Base-by-base conservation (phyloP, 1,284 basidiomycete genomes). In the Polyporus tsugae region DNA sequence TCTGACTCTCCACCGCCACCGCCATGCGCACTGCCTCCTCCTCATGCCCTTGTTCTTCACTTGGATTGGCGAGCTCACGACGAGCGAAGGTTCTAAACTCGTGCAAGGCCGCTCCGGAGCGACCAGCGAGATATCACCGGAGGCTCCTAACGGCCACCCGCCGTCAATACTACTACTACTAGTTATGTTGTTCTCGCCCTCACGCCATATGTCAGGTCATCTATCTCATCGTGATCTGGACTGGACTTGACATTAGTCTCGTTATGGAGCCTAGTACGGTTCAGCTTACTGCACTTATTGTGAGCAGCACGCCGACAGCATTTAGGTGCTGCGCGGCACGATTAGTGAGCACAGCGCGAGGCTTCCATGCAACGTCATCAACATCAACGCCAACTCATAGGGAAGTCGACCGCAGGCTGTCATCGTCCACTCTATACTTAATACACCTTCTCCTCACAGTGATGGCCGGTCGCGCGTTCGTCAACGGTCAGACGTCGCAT, bases 61-160 rank as follows among this genome's bases (percentile, higher is more conserved):
- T 58, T 6, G n/a, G 55, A 38, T 35, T 7, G 36, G 36, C 55
- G 35, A 11, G 33, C 33, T n/a, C 35, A 33, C 29, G 55, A 33
- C 35, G 55, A 58, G 55, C 55, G 55, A 36, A 58, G 36, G 55
- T 38, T 58, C n/a, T 19, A 38, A 58, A 58, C 55, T 33, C 19
- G 10, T 19, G 17, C 35, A 58, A 22, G 55, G 55, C 29, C 29
- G 19, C 55, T 84, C 68, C 80, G 85, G 6, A 74, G 82, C 1
- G 82, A 82, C 72, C 84, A 82, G 80, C 83, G 82, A 33, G n/a
- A 78, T 46, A 59, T 41, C 60, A 46, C 60, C 60, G 60, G 60
- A 58, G 55, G 55, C 10, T 13, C 36, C 19, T 38, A 58, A 58
- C 35, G 19, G 55, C 15, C 9, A 17, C 17, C 41, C 59, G 15